Base-by-base conservation (phyloP, 2,329 filamentous ascomycete genomes). In the Colletotrichum sidae region DNA sequence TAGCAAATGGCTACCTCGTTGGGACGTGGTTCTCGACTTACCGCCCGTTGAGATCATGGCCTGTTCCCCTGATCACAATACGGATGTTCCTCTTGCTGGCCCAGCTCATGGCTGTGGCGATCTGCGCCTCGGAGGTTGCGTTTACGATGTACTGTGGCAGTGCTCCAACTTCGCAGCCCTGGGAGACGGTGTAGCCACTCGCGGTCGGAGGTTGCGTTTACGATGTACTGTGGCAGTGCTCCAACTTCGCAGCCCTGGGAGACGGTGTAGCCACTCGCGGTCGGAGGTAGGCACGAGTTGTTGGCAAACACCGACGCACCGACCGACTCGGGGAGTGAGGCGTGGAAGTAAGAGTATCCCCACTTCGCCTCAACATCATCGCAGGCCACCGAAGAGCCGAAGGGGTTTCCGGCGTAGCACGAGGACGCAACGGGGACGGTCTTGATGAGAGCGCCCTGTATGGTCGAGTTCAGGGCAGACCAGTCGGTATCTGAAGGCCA, bases 11-110 rank as follows among this genome's bases (percentile, higher is more conserved):
- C 25, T 25, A 25, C 25, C 25, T 3, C 9, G 7, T 8, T 15
- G 8, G 37, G 17, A 9, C 25, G 9, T 17, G 3, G 11, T 5
- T 0, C 17, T 7, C 68, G 2, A 72, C 88, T 0, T 85, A 88
- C 46, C 86, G 85, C 45, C 88, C 89, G 38, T 84, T 78, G 67
- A 81, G 83, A 67, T 86, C 83, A 68, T 87, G 85, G 15, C 83
- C 84, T 0, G 84, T 87, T 72, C 86, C 84, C 61, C 79, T 80
- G 55, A 86, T 76, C 46, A 85, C 79, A 33, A 86, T 72, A 3
- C 83, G 83, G 56, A 86, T 74, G 69, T 84, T 83, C 6, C 75
- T 70, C 34, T 76, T 34, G 60, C 60, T 60, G 15, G 60, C 60
- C 60, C 60, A 64, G 33, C 55, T 45, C 49, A 60, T 64, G 25